Percentiles rank a stretch among this genome's conserved stretches.
These are phyloP conservation scores for Coniochaeta sp. DNA, from an alignment of 2,329 filamentous ascomycete genomes.

Conservation along the genomic window DNA sequence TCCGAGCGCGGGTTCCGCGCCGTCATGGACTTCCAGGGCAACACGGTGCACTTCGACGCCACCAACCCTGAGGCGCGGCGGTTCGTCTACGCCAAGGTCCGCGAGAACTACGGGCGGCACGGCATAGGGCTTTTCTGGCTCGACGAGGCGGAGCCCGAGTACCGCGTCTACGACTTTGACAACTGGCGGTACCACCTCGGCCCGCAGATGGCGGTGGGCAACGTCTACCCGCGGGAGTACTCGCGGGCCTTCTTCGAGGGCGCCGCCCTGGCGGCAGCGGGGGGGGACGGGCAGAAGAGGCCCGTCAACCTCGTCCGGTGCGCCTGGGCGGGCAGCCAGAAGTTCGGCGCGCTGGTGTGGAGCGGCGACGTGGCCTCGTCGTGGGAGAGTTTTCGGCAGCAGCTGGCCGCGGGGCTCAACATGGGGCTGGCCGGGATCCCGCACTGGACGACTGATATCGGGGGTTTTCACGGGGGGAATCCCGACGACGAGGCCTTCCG, in stretches of 20 bases:
- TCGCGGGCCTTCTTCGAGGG: constrained; percentile 54
- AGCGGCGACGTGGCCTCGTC: constrained; percentile 59
- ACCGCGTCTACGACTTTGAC: constrained; percentile 57
- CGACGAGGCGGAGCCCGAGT: constrained; percentile 63
- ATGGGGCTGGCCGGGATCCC: constrained; percentile 58
- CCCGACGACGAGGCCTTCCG: constrained; percentile 46
- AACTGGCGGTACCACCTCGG: constrained; percentile 54
- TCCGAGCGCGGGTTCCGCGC: constrained; percentile 51
- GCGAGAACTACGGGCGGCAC: constrained; percentile 52
- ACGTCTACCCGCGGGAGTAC: constrained; percentile 53
- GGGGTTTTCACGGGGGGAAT: constrained; percentile 60
- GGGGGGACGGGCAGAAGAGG: constrained; percentile 33
- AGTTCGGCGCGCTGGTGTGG: constrained; percentile 60
- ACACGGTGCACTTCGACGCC: constrained; percentile 54
- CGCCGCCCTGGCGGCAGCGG: constrained; percentile 37
- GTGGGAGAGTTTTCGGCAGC: constrained; percentile 51
- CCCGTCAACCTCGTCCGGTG: constrained; percentile 43
- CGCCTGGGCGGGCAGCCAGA: constrained; percentile 49
- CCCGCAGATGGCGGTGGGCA: constrained; percentile 42
- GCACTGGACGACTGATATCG: constrained; percentile 67
- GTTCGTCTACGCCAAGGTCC: constrained; percentile 52
- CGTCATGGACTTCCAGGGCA: constrained; percentile 50
- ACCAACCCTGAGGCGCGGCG: constrained; percentile 52
- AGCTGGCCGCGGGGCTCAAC: constrained; percentile 56
- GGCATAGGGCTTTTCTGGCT: constrained; percentile 62